Percentiles rank a stretch among this genome's conserved stretches.
Evolutionary conservation across 2,329 filamentous ascomycete genomes (phyloP).

Genomic region (Diaporthe destruens): DNA sequence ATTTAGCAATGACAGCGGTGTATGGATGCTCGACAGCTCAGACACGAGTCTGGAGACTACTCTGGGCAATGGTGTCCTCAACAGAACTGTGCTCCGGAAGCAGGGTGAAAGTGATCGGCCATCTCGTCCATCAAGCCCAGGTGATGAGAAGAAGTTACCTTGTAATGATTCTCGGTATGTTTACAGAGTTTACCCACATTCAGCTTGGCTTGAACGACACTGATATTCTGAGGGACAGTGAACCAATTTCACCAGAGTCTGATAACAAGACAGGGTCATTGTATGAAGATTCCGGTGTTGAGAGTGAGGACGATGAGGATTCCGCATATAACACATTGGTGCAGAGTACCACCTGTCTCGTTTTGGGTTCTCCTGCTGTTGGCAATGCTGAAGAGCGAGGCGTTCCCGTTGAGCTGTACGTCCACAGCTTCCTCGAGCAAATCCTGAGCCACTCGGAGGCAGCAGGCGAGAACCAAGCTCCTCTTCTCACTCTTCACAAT

Average conservation of each 20-base stretch:
- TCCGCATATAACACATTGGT: neutral
- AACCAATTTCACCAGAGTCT: too few relatives aligned
- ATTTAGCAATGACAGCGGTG: neutral
- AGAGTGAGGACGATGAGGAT: neutral
- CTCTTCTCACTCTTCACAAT: neutral
- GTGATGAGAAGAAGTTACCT: accelerated
- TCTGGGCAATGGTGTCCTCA: too few relatives aligned
- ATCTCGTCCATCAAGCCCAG: neutral
- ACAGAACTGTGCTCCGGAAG: too few relatives aligned
- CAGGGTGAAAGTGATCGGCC: too few relatives aligned
- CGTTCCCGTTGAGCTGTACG: neutral
- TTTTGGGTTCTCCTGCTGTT: neutral
- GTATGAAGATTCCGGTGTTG: neutral
- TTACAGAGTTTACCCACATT: neutral
- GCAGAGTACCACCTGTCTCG: neutral
- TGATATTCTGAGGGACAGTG: neutral
- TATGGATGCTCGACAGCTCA: too few relatives aligned
- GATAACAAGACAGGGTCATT: neutral
- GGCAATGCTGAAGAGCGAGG: neutral
- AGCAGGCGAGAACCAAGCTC: accelerated
- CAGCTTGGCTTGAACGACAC: neutral
- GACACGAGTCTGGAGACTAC: neutral
- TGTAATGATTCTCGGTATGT: neutral
- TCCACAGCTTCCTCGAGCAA: constrained; percentile 10
- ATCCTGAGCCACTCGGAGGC: neutral